Conservation (phyloP, 371 early-diverging fungal genomes). For the Entomophthora muscae region DNA sequence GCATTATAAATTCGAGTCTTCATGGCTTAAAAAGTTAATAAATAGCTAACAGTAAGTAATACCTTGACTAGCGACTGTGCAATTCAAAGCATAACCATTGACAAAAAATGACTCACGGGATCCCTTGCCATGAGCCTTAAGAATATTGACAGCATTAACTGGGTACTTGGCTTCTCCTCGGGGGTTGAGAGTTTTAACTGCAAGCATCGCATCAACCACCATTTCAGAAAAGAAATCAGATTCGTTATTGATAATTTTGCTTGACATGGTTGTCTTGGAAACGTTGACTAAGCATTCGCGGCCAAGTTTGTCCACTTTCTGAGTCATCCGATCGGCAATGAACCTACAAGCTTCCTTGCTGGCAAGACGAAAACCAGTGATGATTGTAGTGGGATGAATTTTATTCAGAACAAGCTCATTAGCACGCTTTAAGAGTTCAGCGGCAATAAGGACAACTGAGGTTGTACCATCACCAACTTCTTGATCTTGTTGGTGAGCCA, state of each 20-base stretch:
- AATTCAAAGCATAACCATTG: slow-evolving; percentile 97
- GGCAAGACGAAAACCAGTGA: slow-evolving; percentile 95
- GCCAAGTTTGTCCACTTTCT: slow-evolving; percentile 83
- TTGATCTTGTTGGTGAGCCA: slow-evolving; percentile 98
- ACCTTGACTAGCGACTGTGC: slow-evolving; percentile 87
- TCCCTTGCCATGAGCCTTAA: slow-evolving; percentile 98
- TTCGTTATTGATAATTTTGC: slow-evolving; percentile 94
- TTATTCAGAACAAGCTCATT: slow-evolving; percentile 94
- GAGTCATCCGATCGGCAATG: slow-evolving; percentile 90
- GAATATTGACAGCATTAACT: slow-evolving; percentile 94
- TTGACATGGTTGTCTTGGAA: slow-evolving; percentile 96
- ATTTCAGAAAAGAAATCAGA: slow-evolving; percentile 94
- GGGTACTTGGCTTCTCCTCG: slow-evolving; percentile 89
- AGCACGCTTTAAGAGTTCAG: slow-evolving; percentile 92
- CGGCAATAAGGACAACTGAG: slow-evolving; percentile 98
- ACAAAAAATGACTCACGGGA: slow-evolving; percentile 83
- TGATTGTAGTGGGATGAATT: slow-evolving; percentile 97
- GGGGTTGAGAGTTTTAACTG: slow-evolving; percentile 73
- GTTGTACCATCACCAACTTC: slow-evolving; percentile 99
- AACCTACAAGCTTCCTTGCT: slow-evolving; percentile 98
- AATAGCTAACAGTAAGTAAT: no score
- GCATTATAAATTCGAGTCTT: slow-evolving; percentile 73
- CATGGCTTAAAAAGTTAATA: no score
- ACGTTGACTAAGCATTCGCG: slow-evolving; percentile 88
- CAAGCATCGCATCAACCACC: slow-evolving; percentile 87